phyloP scores from a whole-genome alignment of 768 basidiomycete species.

The Russula vinacea region DNA sequence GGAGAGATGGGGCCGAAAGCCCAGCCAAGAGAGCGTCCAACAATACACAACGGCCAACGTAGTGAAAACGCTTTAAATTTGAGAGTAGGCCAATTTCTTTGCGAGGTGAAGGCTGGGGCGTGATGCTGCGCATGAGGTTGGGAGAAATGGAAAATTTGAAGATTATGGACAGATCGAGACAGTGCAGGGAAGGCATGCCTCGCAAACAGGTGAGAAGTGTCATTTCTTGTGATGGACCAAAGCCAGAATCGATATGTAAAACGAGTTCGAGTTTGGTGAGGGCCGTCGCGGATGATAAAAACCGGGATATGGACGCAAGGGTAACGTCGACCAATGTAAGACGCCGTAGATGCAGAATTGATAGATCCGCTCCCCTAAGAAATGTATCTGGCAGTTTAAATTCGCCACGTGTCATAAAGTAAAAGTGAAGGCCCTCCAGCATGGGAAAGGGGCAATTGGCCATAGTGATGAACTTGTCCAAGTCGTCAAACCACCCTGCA shows the following conservation, averaged over 20 bases:
- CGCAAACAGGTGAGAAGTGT: background rate
- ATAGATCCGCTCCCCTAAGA: background rate
- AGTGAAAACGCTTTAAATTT: background rate
- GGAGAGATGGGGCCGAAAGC: slow-evolving; percentile 7
- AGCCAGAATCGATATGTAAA: background rate
- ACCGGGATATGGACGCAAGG: background rate
- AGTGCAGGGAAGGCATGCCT: background rate
- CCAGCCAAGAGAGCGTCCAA: background rate
- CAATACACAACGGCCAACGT: background rate
- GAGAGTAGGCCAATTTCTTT: background rate
- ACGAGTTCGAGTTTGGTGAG: background rate
- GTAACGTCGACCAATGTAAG: background rate
- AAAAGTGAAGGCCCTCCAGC: slow-evolving; percentile 4
- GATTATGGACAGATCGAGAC: background rate
- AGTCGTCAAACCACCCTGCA: too few relatives aligned
- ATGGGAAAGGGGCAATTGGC: background rate
- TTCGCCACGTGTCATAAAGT: accelerated
- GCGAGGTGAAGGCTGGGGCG: too few relatives aligned
- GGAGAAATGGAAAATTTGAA: too few relatives aligned
- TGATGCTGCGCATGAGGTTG: too few relatives aligned
- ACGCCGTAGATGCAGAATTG: background rate
- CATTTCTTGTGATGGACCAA: too few relatives aligned
- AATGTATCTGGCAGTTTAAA: background rate
- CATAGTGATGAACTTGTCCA: background rate
- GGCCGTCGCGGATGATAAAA: background rate